A percentile compares a stretch with the other conserved stretches of the same genome.
Conservation (phyloP, 495 filamentous ascomycete species). For the Haplographium delicatum region DNA sequence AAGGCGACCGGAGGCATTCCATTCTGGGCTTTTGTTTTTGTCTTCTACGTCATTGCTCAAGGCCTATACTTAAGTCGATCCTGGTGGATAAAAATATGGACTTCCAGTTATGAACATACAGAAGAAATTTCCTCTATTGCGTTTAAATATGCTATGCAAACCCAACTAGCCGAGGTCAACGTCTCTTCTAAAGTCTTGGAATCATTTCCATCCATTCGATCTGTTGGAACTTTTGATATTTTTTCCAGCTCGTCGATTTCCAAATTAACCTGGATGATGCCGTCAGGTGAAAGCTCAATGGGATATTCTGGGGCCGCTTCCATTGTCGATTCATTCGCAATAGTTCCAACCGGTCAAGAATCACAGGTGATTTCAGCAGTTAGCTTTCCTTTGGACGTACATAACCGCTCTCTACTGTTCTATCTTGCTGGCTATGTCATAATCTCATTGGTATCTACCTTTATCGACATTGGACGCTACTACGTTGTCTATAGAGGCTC, state of each 20-base stretch:
- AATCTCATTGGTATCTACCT: constrained; percentile 42
- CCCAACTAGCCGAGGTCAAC: background rate
- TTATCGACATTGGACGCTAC: constrained; percentile 7
- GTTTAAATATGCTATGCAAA: constrained; percentile 9
- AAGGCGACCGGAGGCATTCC: constrained; percentile 41
- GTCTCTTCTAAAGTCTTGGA: background rate
- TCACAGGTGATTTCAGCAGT: background rate
- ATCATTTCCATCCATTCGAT: background rate
- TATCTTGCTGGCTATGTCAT: constrained; percentile 65
- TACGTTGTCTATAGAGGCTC: constrained; percentile 17
- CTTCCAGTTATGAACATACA: constrained; percentile 28
- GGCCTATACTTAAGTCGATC: constrained; percentile 7
- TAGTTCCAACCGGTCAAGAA: too few relatives aligned
- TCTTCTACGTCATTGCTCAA: constrained; percentile 16
- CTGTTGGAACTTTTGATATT: background rate
- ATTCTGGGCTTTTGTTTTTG: constrained; percentile 16
- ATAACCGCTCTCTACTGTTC: constrained; percentile 36
- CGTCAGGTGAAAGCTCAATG: too few relatives aligned
- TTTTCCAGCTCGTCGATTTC: background rate
- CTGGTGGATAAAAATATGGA: constrained; percentile 25
- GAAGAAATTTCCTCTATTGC: constrained; percentile 14
- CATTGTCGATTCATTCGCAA: background rate
- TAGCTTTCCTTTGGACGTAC: constrained; percentile 3
- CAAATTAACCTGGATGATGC: background rate
- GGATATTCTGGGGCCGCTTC: background rate